Evolutionary conservation across 192 early-diverging fungal genomes (phyloP), one percentile per base, ranked within the genome.

Genomic region (Podila epicladia): DNA sequence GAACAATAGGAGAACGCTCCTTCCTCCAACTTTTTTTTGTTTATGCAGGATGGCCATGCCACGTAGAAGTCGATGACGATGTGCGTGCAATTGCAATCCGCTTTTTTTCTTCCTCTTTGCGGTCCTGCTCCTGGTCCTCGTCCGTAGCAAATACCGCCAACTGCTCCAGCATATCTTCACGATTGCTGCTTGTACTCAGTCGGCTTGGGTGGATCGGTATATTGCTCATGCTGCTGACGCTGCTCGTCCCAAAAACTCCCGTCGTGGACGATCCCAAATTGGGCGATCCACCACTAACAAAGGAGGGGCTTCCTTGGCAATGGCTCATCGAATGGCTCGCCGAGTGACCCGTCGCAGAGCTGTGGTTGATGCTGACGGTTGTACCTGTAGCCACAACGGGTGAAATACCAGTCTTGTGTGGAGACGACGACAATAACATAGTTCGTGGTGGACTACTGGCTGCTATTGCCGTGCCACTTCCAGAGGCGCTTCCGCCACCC

Each of bases 111-210:
- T 79, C 58, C n/a, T 64, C 49, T 69, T 59, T 32, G 9, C 49
- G 50, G 19, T 69, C 24, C 32, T 38, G 35, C 50, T 62, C 37
- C 31, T 80, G 77, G 0, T 80, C 77, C n/a, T 80, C 77, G 59
- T 80, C 77, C 33, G 77, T 80, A 9, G 77, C 77, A 80, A 80
- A 80, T n/a, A 80, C 77, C 28, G 77, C 77, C 31, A 80, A 49
- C 41, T 80, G 77, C 62, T 73, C 77, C 49, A 80, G 13, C 41
- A 45, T 26, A 55, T 80, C 77, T 41, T 73, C 77, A 13, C 77
- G 51, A 57, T 69, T 68, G 48, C 77, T 80, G 49, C 66, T 73
- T 5, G 41, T 69, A 57, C 77, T 80, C 62, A 80, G 48, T 29
- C 77, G 71, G 32, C 77, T 80, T 17, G 77, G 77, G 17, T 80